Base-by-base conservation (phyloP, 176 grass and related monocot species). In the Thinopyrum elongatum region DNA sequence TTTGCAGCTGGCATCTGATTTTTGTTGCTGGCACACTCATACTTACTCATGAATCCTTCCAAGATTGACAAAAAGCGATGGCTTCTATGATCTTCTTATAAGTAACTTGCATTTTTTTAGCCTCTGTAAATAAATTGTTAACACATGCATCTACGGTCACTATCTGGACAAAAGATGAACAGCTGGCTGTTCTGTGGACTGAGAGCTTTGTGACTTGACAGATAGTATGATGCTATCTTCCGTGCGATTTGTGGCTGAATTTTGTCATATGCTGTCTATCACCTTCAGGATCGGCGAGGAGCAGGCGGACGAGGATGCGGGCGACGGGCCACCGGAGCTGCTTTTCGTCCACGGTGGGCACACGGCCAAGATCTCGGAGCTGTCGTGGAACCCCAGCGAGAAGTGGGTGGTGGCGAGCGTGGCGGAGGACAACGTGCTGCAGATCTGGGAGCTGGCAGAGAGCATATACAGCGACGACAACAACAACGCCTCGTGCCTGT, bases 371-470 rank as follows among this genome's bases (percentile, higher is more conserved):
- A 98, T 98, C 47, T 94, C 94, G 6, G 96, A 98, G 8, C 82
- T 98, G 51, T 92, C 94, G 26, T 98, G 96, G 96, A 94, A 94
- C 76, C 94, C 92, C 17, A 85, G 74, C 10, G 70, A 89, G 76
- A 87, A 87, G 60, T 95, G 93, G 96, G 90, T 91, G 64, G 87
- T 96, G 57, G 91, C 92, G 36, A 98, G 96, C 62, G 96, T 98
- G 30, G 86, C 82, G 12, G 93, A 98, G 57, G 90, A 98, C 68
- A 98, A 96, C 64, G 84, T 86, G 74, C 73, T 98, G 42, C 96
- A 98, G 77, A 92, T 98, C 65, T 98, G 94, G 94, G 93, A 98
- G 85, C 80, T 98, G 84, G 94, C 92, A 23, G 91, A 98, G 70
- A 98, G 88, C 90, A 94, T 96, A 74, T 98, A 94, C 88, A 86